Base-by-base conservation (phyloP, 2,329 filamentous ascomycete genomes). In the Scytalidium sp. region DNA sequence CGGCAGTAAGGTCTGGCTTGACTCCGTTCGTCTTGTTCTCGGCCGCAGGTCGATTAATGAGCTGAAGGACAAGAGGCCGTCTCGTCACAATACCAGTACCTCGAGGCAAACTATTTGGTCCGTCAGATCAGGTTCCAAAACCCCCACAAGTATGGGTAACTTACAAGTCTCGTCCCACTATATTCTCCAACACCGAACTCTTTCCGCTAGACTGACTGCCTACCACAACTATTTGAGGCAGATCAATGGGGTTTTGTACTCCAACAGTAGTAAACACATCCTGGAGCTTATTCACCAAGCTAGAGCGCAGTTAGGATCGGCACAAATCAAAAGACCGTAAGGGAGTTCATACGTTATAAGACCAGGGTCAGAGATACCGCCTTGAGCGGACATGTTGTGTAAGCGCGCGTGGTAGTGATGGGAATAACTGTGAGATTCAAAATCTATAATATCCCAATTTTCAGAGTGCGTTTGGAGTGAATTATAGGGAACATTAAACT, bases 181-280 rank as follows among this genome's bases (percentile, higher is more conserved):
- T 99, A 67, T 99, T 99, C 74, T 99, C 94, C 65, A 99, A 75
- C 61, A 99, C 94, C 17, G 94, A 99, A 80, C 91, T 97, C 85
- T 99, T 99, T 75, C 94, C 94, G 71, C 93, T 97, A 19, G 94
- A 99, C 76, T 99, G 94, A 72, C 92, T 97, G 66, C 94, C 94
- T 50, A 99, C 94, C 60, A 99, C 94, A 61, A 88, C 93, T 70
- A 99, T 99, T 77, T 99, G 94, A 49, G 94, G 94, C 57, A 99
- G 76, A 76, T 99, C 94, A 79, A 99, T 99, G 55, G 94, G 94
- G 74, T 99, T 99, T 82, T 96, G 94, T 66, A 97, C 94, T 62
- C 94, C 94, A 62, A 99, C 94, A 40, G 94, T 97, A 55, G 93
- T 87, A 70, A 99, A 99, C 62, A 99, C 94, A 90, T 99, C 94